A percentile compares a stretch with the other conserved stretches of the same genome.
Evolutionary conservation across 441 rosid species (phyloP).

Genomic region (Omphalea diandra): DNA sequence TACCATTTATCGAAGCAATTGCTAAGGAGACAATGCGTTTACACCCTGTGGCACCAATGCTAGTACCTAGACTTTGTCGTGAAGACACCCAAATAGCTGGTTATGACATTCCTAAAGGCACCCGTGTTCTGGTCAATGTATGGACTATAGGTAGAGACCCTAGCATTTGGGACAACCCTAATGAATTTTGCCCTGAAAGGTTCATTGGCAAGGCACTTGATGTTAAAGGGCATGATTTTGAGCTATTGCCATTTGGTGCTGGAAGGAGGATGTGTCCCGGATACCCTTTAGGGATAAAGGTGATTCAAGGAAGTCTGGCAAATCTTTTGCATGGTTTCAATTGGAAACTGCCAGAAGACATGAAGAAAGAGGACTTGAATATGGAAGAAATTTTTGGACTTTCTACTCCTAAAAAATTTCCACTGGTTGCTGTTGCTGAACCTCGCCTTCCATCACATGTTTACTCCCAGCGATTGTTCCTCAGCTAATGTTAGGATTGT

Average conservation of each 20-base stretch:
- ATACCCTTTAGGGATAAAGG: conserved; percentile 29
- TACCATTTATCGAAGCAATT: conserved; percentile 39
- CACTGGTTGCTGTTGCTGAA: conserved; percentile 42
- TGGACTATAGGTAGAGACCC: conserved; percentile 60
- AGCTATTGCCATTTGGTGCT: conserved; percentile 43
- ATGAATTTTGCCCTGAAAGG: conserved; percentile 53
- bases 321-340: conserved; percentile 39
- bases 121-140: conserved; percentile 43
- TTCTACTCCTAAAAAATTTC: conserved; percentile 47
- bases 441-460: conserved; percentile 46
- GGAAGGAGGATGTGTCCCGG: conserved; percentile 48
- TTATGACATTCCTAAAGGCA: conserved; percentile 36
- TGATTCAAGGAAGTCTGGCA: conserved; percentile 30
- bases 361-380: conserved; percentile 36
- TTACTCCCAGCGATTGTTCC: conserved; percentile 24
- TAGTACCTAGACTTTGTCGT: conserved; percentile 41
- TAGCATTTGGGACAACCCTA: conserved; percentile 37
- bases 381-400: conserved; percentile 69
- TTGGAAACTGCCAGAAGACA: conserved; percentile 35
- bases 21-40: conserved; percentile 54
- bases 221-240: conserved; percentile 38
- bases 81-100: conserved; percentile 35
- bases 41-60: conserved; percentile 47
- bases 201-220: conserved; percentile 35
- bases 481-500: not conserved